Conservation (phyloP, 495 filamentous ascomycete genomes). For the Aspergillus affinis region DNA sequence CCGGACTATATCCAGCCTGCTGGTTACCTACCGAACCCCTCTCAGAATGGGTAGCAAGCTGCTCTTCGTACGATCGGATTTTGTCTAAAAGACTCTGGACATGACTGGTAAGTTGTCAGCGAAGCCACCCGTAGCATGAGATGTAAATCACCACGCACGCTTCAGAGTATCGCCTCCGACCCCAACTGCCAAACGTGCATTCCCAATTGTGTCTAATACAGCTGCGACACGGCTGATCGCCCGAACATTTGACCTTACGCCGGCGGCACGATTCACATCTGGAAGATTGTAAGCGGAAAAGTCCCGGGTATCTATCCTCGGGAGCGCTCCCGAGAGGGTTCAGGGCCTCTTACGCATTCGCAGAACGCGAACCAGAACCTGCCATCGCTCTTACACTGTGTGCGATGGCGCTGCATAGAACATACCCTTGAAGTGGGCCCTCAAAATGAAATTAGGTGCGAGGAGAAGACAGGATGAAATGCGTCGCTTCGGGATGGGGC, state of each 20-base stretch:
- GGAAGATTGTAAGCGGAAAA: conserved; percentile 3
- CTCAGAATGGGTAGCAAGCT: background rate
- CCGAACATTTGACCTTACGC: conserved; percentile 26
- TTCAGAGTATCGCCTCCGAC: conserved; percentile 21
- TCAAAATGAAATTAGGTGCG: background rate
- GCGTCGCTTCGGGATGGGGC: too few relatives aligned
- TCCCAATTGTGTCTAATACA: conserved; percentile 25
- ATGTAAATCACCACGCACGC: conserved; percentile 10
- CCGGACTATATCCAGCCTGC: background rate
- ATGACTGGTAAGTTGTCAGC: conserved; percentile 6
- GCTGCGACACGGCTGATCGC: conserved; percentile 22
- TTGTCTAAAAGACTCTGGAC: conserved; percentile 20
- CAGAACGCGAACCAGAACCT: background rate
- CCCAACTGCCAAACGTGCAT: conserved; percentile 18
- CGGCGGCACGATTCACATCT: conserved; percentile 27
- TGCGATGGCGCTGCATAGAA: too few relatives aligned
- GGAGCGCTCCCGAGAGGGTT: background rate
- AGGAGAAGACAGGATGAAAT: background rate
- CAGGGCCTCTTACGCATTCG: conserved; percentile 9
- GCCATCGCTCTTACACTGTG: background rate
- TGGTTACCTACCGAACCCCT: background rate
- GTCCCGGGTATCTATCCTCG: background rate
- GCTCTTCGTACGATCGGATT: conserved; percentile 20
- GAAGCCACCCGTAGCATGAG: background rate
- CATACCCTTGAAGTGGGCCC: too few relatives aligned